Percentiles rank a stretch among this genome's conserved stretches.
Conservation (phyloP, 139 green algal genomes). For the Chlamydomonas sp. region DNA sequence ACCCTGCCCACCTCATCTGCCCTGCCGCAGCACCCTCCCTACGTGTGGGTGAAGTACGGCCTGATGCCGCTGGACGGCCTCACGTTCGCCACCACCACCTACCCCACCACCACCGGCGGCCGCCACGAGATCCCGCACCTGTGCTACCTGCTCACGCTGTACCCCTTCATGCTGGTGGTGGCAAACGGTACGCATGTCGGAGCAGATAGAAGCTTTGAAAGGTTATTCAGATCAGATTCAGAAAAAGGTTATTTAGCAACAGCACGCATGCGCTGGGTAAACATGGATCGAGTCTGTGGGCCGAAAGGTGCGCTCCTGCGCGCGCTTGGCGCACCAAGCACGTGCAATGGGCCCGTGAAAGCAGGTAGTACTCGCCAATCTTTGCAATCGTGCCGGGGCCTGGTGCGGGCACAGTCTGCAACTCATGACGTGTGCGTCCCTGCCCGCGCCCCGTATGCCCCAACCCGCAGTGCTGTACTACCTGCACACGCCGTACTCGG, state of each 20-base stretch:
- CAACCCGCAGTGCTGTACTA: conserved; percentile 9
- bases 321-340: too few species aligned
- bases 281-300: too few species aligned
- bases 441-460: neutral
- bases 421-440: too few species aligned
- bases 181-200: neutral
- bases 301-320: too few species aligned
- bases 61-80: conserved; percentile 31
- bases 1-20: neutral
- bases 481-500: conserved; percentile 23
- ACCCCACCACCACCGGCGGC: conserved; percentile 12
- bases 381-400: too few species aligned
- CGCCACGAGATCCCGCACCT: conserved; percentile 39
- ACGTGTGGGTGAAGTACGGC: conserved; percentile 20
- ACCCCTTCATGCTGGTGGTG: neutral
- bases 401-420: too few species aligned
- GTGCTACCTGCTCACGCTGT: conserved; percentile 29
- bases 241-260: too few species aligned
- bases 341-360: too few species aligned
- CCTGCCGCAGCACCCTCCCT: conserved; percentile 7
- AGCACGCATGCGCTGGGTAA: too few species aligned
- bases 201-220: neutral
- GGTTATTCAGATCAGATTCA: too few species aligned
- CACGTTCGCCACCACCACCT: conserved; percentile 12
- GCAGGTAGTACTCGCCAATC: too few species aligned